A percentile compares a stretch with the other conserved stretches of the same genome.
phyloP scores from a whole-genome alignment of 2,329 filamentous ascomycete genomes.

The Rhynchosporium secalis region DNA sequence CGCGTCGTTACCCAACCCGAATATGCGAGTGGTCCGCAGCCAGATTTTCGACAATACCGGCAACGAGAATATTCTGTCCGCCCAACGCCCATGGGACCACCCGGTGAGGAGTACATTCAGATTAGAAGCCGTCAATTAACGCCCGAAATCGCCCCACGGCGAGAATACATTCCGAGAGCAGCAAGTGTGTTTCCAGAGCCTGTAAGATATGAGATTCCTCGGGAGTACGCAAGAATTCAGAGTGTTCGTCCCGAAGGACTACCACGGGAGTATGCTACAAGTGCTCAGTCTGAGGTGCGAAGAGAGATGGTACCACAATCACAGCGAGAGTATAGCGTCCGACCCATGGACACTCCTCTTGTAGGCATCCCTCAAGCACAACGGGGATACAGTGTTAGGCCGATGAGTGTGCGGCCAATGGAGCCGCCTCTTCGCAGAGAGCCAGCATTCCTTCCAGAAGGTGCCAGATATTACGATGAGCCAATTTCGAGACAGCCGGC shows the following conservation, averaged over 20 bases:
- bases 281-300: conserved; percentile 42
- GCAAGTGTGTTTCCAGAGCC: conserved; percentile 58
- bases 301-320: conserved; percentile 33
- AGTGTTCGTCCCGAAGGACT: conserved; percentile 46
- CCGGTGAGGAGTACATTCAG: conserved; percentile 45
- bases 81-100: conserved; percentile 39
- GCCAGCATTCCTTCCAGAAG: conserved; percentile 26
- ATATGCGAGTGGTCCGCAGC: conserved; percentile 48
- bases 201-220: conserved; percentile 45
- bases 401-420: conserved; percentile 32
- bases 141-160: conserved; percentile 48
- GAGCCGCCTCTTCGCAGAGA: conserved; percentile 33
- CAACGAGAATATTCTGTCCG: conserved; percentile 59
- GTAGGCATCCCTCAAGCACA: conserved; percentile 32
- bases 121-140: conserved; percentile 43
- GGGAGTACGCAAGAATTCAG: conserved; percentile 48
- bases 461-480: conserved; percentile 35
- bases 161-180: conserved; percentile 48
- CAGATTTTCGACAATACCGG: conserved; percentile 52
- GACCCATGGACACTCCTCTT: conserved; percentile 40
- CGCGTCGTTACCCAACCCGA: conserved; percentile 65
- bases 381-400: conserved; percentile 38
- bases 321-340: conserved; percentile 38
- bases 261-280: conserved; percentile 42
- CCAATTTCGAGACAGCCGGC: conserved; percentile 25